Evolutionary conservation across 2,329 filamentous ascomycete species (phyloP).

Genomic region (Meredithiella fracta): DNA sequence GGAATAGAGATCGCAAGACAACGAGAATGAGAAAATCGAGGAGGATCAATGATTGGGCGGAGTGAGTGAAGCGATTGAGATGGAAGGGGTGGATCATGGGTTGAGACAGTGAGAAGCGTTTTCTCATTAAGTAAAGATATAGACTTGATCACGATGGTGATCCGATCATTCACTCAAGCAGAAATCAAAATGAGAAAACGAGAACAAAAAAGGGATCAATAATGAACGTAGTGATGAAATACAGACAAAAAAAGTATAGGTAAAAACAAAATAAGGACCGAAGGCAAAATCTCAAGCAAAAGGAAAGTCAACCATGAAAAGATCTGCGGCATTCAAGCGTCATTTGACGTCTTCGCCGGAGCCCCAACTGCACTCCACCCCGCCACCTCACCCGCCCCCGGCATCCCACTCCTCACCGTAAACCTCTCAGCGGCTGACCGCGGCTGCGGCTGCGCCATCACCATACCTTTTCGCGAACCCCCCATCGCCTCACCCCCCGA

Average conservation of each 20-base stretch:
- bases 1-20: not conserved
- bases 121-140: not conserved
- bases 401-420: too few species aligned
- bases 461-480: not conserved
- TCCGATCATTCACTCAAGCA: too few species aligned
- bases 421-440: not conserved
- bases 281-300: not conserved
- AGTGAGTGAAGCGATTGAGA: too few species aligned
- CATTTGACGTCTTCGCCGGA: constrained; percentile 20
- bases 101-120: too few species aligned
- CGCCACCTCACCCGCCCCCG: constrained; percentile 11
- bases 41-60: too few species aligned
- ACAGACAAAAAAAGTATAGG: not conserved
- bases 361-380: constrained; percentile 20
- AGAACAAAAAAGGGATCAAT: not conserved
- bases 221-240: not conserved
- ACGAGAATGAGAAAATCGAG: too few species aligned
- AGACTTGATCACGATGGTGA: not conserved
- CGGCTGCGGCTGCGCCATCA: not conserved
- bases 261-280: not conserved
- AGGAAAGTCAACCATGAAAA: not conserved
- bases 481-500: not conserved
- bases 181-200: too few species aligned
- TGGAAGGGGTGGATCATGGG: too few species aligned
- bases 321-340: not conserved